Base-by-base conservation (phyloP, 352 stramenopile genomes). In the Plasmopara viticola region DNA sequence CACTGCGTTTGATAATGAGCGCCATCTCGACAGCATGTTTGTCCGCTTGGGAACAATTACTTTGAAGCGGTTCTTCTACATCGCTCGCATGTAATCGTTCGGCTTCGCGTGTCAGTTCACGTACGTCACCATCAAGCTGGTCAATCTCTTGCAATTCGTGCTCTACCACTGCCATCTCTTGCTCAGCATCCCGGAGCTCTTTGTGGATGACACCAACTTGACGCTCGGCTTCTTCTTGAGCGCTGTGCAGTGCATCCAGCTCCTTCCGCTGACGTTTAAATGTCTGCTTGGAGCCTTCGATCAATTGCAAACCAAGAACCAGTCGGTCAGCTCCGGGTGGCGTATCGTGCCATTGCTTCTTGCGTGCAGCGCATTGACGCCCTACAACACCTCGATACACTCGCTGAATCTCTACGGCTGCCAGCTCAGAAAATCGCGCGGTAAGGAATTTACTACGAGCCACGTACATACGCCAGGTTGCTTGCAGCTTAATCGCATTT, bases 101-200 rank as follows among this genome's bases (percentile, higher is more conserved):
- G 12, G 81, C 77, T 55, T 97, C 90, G 49, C 97, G 91, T 9
- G 89, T 97, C 33, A 97, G 63, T 54, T 96, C 80, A 6, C 87
- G 72, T 18, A 97, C 60, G 44, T 97, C 88, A 5, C 70, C 57
- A 51, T 97, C 91, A 8, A 97, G 69, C 53, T 97, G 86, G 56
- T 97, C 90, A 34, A 97, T 95, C 54, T 97, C 86, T 51, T 94
- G 78, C 35, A 97, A 58, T 51, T 98, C 92, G 1, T 74, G 70
- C 64, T 97, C 92, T 17, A 98, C 60, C 6, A 96, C 72, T 6
- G 72, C 78, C 9, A 97, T 25, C 20, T 25, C 20, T 25, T 25
- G 20, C 20, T 25, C 3, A 25, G 20, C 20, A 25, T 25, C 20
- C 20, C 20, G 20, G 20, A 25, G 20, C 20, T 25, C 20, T 25